Base-by-base conservation (phyloP, 768 basidiomycete species). In the Mycena galopus region DNA sequence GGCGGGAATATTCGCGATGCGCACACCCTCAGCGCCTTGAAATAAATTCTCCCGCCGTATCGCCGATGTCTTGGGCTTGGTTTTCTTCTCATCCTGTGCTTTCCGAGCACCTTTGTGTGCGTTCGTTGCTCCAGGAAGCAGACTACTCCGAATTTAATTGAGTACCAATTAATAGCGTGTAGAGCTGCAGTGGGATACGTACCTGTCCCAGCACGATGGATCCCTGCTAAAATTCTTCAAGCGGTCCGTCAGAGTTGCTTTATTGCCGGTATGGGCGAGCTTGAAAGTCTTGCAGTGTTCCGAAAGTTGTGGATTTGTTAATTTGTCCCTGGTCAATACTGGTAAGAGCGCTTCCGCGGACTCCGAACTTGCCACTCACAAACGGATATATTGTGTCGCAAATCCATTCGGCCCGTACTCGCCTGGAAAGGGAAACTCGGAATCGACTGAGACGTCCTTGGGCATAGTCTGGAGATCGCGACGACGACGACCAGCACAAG, bases 251-350 rank as follows among this genome's bases (percentile, higher is more conserved):
- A 67, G 65, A 2, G 27, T 51, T 16, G 65, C n/a, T 42, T 67
- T 67, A 35, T 67, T 67, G 6, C 65, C 65, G 3, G 65, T 42
- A 23, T 44, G 23, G 0, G 65, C 56, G 2, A 58, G 56, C 23
- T 67, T 58, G 32, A 67, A 67, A 3, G 37, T 67, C 30, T 47
- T 57, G 65, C 65, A 67, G 14, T 67, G 56, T 7, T 67, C 65
- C 23, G 65, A 44, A 3, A 67, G 42, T 47, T 47, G n/a, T 14
- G 30, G 3, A 25, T 67, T 67, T 6, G 50, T 50, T 19, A 63
- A 37, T 14, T 11, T 19, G 7, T 25, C 32, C 25, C 62, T 51
- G 10, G 30, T 12, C 2, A 39, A 6, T 2, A n/a, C 11, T 10
- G 16, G 35, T 7, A 7, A 17, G 25, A 50, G 10, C 0, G 50